Evolutionary conservation across 1,139 yeast genomes (phyloP).

Genomic region (Kodamaea sp.): DNA sequence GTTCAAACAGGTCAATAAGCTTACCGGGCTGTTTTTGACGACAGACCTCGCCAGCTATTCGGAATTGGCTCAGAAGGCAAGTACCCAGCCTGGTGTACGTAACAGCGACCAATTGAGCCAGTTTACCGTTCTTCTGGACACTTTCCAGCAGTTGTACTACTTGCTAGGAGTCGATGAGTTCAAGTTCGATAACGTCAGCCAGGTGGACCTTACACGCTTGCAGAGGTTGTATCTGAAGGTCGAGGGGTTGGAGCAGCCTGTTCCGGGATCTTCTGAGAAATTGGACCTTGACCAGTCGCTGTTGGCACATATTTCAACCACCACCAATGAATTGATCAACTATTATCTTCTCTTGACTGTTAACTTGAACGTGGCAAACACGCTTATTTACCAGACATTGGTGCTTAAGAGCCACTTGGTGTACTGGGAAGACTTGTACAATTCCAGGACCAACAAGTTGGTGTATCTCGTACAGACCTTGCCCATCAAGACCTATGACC

Average conservation of each 20-base stretch:
- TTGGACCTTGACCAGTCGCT: background rate
- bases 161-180: constrained; percentile 27
- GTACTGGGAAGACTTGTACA: constrained; percentile 37
- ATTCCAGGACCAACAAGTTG: constrained; percentile 27
- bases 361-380: constrained; percentile 32
- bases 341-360: constrained; percentile 28
- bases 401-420: constrained; percentile 34
- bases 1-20: constrained; percentile 14
- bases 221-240: constrained; percentile 10
- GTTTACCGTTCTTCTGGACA: constrained; percentile 20
- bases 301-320: constrained; percentile 5
- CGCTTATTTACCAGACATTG: constrained; percentile 38
- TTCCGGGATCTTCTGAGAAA: background rate
- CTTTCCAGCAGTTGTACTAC: constrained; percentile 27
- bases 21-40: constrained; percentile 14
- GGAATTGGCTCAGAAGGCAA: background rate
- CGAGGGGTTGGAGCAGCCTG: background rate
- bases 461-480: constrained; percentile 37
- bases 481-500: constrained; percentile 26
- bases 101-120: background rate
- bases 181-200: constrained; percentile 18
- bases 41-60: constrained; percentile 10
- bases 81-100: no score
- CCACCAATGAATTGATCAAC: constrained; percentile 22
- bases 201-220: constrained; percentile 17